These are phyloP conservation scores for Gossypium herbaceum DNA, from an alignment of 345 rosid species.

Conservation along the genomic window DNA sequence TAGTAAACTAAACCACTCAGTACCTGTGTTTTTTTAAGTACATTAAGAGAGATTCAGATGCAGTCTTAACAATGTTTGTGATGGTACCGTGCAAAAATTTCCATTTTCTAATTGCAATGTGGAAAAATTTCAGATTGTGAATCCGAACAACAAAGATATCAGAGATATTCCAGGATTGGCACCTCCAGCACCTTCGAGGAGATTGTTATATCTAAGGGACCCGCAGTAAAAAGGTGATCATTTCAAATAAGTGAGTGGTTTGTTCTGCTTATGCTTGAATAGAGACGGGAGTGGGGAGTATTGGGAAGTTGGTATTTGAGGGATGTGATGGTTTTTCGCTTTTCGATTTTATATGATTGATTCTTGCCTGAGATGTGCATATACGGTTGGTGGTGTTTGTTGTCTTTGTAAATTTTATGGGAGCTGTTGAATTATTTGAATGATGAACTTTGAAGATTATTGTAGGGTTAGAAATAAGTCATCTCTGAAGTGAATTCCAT, in stretches of 20 bases:
- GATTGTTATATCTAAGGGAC: conserved; percentile 57
- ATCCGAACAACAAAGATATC: conserved; percentile 84
- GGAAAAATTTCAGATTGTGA: conserved; percentile 59
- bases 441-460: conserved; percentile 14
- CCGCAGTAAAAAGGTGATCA: conserved; percentile 24
- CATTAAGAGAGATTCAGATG: conserved; percentile 4
- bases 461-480: background rate
- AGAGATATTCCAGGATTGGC: conserved; percentile 99
- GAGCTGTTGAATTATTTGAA: conserved; percentile 21
- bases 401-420: conserved; percentile 34
- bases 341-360: background rate
- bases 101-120: conserved; percentile 9
- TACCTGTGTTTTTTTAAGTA: background rate
- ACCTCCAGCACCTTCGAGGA: conserved; percentile 91
- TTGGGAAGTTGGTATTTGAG: conserved; percentile 17
- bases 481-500: background rate
- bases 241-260: conserved; percentile 7
- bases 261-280: conserved; percentile 1
- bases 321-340: background rate
- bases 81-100: background rate
- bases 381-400: conserved; percentile 23
- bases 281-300: conserved; percentile 13
- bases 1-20: background rate
- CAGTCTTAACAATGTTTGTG: conserved; percentile 10
- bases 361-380: conserved; percentile 41